Conservation (phyloP, 2,329 filamentous ascomycete genomes). For the Colletotrichum godetiae region DNA sequence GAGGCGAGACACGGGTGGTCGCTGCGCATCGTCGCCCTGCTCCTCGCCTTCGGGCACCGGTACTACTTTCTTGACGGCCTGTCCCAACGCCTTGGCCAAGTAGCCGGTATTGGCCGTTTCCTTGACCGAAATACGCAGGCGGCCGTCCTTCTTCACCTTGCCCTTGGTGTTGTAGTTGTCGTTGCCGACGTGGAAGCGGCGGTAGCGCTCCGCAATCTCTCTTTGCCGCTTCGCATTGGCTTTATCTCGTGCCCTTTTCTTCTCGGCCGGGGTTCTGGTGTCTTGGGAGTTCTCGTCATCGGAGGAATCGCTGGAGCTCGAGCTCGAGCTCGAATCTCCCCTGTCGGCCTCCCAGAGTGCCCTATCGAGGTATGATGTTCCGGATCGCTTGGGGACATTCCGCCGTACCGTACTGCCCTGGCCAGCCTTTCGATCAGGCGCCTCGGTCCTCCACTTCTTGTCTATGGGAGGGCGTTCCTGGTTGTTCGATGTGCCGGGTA, state of each 20-base stretch:
- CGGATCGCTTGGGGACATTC: slow-evolving; percentile 38
- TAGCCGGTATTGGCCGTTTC: slow-evolving; percentile 78
- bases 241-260: slow-evolving; percentile 1
- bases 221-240: slow-evolving; percentile 18
- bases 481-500: background rate
- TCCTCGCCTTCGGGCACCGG: slow-evolving; percentile 46
- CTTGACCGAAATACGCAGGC: slow-evolving; percentile 77
- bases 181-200: slow-evolving; percentile 70
- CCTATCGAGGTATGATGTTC: slow-evolving; percentile 44
- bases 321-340: slow-evolving; percentile 37
- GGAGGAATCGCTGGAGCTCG: slow-evolving; percentile 40
- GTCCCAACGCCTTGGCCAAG: slow-evolving; percentile 78
- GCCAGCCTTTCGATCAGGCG: slow-evolving; percentile 25
- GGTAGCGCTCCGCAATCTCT: slow-evolving; percentile 50
- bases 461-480: slow-evolving; percentile 33
- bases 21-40: slow-evolving; percentile 37
- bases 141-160: slow-evolving; percentile 75
- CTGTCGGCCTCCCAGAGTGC: slow-evolving; percentile 39
- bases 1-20: slow-evolving; percentile 32
- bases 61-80: slow-evolving; percentile 66
- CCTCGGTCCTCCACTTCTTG: slow-evolving; percentile 40
- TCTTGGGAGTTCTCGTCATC: slow-evolving; percentile 38
- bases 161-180: slow-evolving; percentile 74
- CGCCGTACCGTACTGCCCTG: slow-evolving; percentile 35
- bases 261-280: slow-evolving; percentile 2